Conservation (phyloP, 2,329 filamentous ascomycete genomes). For the Cordyceps cateniannulata region DNA sequence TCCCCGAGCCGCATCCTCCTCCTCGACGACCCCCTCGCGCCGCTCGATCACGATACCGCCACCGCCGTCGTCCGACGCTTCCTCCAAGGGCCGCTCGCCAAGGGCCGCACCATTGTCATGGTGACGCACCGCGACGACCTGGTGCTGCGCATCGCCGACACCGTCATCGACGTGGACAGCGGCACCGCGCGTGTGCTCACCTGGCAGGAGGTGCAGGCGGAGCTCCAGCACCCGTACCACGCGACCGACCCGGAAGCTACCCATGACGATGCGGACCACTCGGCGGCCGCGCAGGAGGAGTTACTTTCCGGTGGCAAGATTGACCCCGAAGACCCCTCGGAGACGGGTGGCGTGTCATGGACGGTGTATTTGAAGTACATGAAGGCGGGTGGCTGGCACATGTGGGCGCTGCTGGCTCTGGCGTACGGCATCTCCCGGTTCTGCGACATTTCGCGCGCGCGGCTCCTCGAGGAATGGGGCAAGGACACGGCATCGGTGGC, state of each 20-base stretch:
- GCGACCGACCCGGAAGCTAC: slow-evolving; percentile 22
- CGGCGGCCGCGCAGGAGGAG: slow-evolving; percentile 17
- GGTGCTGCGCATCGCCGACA: slow-evolving; percentile 64
- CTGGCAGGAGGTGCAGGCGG: slow-evolving; percentile 36
- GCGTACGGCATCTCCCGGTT: slow-evolving; percentile 59
- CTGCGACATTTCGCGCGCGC: slow-evolving; percentile 60
- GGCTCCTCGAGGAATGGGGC: slow-evolving; percentile 84
- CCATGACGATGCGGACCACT: slow-evolving; percentile 23
- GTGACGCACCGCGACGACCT: slow-evolving; percentile 78
- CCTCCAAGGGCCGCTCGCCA: slow-evolving; percentile 53
- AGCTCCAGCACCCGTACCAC: slow-evolving; percentile 32
- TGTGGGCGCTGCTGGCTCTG: slow-evolving; percentile 62
- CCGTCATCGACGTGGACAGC: slow-evolving; percentile 63
- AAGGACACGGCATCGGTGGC: slow-evolving; percentile 41
- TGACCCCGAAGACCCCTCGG: slow-evolving; percentile 27
- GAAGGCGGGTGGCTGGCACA: slow-evolving; percentile 67
- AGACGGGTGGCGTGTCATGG: slow-evolving; percentile 64
- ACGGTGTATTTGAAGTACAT: slow-evolving; percentile 81
- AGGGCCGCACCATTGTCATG: slow-evolving; percentile 65
- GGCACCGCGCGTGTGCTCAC: slow-evolving; percentile 48
- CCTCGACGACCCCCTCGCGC: slow-evolving; percentile 57
- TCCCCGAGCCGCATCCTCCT: slow-evolving; percentile 50
- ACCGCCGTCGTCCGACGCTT: slow-evolving; percentile 55
- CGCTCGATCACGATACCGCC: slow-evolving; percentile 56
- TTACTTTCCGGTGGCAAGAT: slow-evolving; percentile 18